Base-by-base conservation (phyloP, 169 alveolate species). In the Plasmodium gallinaceum region DNA sequence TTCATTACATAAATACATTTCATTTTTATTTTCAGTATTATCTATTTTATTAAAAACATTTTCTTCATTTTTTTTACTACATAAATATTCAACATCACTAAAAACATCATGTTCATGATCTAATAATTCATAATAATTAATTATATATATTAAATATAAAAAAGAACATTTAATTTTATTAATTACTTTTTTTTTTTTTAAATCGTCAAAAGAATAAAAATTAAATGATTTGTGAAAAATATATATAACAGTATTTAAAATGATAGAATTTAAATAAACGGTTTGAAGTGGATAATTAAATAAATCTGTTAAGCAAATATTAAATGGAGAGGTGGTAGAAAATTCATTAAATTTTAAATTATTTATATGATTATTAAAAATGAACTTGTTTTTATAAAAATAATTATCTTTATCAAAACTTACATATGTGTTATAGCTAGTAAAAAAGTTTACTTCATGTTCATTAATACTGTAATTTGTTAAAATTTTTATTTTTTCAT, bases 251-350 rank as follows among this genome's bases (percentile, higher is more conserved):
- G 83, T 83, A 32, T 83, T 83, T 12, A 83, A 51, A 54, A 83
- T 48, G 0, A 69, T 68, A n/a, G 91, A 58, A 83, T 83, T 83
- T 48, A 83, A 18, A 24, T 83, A 83, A 43, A 83, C 22, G 14
- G 60, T 68, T 22, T 66, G 91, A 22, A 68, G 39, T 16, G 91
- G 91, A 71, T 83, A 83, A 46, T 83, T 83, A 60, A 83, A 83
- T 26, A 83, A 32, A 20, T 83, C 85, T 10, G 74, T 83, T 68
- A 83, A 42, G 26, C 91, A 83, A 20, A 16, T 57, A 68, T 43
- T 58, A 37, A 83, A 83, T 39, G 91, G 91, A 0, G 91, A 83
- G 1, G 42, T 42, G 5, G 43, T 7, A 14, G 91, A 83, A 39
- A n/a, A 18, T 5, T 78, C 26, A 26, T 65, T 78, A 48, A 64